phyloP scores from a whole-genome alignment of 106 monocot species.

The Dendrobium chrysotoxum region DNA sequence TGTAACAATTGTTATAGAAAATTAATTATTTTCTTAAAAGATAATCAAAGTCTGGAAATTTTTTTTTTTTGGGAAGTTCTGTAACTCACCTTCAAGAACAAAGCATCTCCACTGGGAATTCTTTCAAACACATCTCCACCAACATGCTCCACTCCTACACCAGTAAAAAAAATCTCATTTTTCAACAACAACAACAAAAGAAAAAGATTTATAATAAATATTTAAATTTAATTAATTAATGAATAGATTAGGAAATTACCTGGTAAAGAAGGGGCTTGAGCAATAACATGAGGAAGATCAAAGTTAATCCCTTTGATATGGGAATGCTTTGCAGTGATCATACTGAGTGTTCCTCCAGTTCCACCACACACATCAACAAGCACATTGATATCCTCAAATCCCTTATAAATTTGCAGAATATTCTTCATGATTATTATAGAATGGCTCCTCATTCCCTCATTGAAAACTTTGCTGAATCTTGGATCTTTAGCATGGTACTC shows the following conservation, averaged over 20 bases:
- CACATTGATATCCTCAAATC: conserved; percentile 16
- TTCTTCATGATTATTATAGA: conserved; percentile 34
- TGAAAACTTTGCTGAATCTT: conserved; percentile 38
- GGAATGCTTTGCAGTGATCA: conserved; percentile 14
- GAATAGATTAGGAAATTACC: neutral
- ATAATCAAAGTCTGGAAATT: too few relatives aligned
- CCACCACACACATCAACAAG: conserved; percentile 27
- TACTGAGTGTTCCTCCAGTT: conserved; percentile 1
- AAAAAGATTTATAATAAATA: neutral
- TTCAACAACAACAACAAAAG: neutral
- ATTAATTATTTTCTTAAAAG: too few relatives aligned
- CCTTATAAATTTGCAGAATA: conserved; percentile 22
- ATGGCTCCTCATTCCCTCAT: conserved; percentile 43
- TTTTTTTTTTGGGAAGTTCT: too few relatives aligned
- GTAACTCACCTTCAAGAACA: conserved; percentile 15
- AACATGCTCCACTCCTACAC: conserved; percentile 16
- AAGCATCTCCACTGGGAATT: conserved; percentile 14
- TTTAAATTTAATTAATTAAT: neutral
- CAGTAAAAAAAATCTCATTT: neutral
- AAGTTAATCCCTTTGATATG: conserved; percentile 26
- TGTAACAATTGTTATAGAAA: too few relatives aligned
- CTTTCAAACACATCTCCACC: conserved; percentile 14
- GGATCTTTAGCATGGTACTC: conserved; percentile 41
- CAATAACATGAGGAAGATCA: conserved; percentile 25
- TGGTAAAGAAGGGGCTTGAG: conserved; percentile 10